Conservation (phyloP, 2,329 filamentous ascomycete genomes). For the Fusarium sacchari region DNA sequence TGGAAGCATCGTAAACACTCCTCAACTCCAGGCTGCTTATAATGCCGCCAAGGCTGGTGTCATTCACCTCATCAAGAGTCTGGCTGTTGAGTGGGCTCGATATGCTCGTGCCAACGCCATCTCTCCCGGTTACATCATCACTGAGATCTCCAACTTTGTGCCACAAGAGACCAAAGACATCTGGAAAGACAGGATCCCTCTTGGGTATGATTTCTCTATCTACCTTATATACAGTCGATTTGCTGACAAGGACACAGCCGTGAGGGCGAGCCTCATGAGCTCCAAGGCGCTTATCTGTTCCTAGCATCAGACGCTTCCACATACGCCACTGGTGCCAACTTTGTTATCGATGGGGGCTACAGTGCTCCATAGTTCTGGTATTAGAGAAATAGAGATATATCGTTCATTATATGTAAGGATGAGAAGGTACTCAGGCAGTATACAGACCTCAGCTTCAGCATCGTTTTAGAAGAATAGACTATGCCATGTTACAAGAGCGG, state of each 20-base stretch:
- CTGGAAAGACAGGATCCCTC: slow-evolving; percentile 43
- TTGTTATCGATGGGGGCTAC: slow-evolving; percentile 47
- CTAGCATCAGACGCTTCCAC: slow-evolving; percentile 47
- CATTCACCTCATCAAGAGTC: slow-evolving; percentile 64
- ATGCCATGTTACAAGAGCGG: not conserved
- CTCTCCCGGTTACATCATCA: slow-evolving; percentile 50
- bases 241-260: slow-evolving; percentile 34
- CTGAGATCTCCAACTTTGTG: slow-evolving; percentile 43
- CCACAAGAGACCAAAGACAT: slow-evolving; percentile 41
- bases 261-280: slow-evolving; percentile 43
- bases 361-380: slow-evolving; percentile 34
- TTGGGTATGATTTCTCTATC: slow-evolving; percentile 21
- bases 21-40: slow-evolving; percentile 64
- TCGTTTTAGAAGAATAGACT: not conserved
- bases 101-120: slow-evolving; percentile 68
- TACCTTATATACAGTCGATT: not conserved
- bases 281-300: slow-evolving; percentile 41
- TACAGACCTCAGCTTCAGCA: not conserved
- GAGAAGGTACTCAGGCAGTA: not conserved
- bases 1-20: slow-evolving; percentile 61
- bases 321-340: slow-evolving; percentile 48
- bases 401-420: not conserved
- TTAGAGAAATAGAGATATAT: not conserved
- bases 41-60: slow-evolving; percentile 66
- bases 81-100: slow-evolving; percentile 66